Percentiles rank a stretch among this genome's conserved stretches.
phyloP scores from a whole-genome alignment of 208 protist genomes.

The Crithidia bombi region DNA sequence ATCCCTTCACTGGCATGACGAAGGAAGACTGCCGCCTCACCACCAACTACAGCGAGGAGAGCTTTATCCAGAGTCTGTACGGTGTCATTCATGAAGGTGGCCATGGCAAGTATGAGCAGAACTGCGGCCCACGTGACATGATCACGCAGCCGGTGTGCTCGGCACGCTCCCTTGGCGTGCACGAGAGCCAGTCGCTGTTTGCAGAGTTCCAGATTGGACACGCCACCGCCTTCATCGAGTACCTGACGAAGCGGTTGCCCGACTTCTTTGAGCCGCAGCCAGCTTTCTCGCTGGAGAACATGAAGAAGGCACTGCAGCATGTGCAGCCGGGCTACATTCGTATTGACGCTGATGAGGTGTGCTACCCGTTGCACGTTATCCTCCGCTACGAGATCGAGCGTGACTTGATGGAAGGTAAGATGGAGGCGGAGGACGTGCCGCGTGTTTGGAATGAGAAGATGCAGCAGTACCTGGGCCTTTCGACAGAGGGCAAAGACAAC shows the following conservation, averaged over 20 bases:
- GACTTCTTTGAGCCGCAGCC: conserved; percentile 60
- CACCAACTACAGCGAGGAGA: conserved; percentile 68
- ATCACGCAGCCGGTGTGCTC: conserved; percentile 63
- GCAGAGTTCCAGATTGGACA: conserved; percentile 80
- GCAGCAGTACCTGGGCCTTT: conserved; percentile 84
- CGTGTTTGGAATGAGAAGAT: conserved; percentile 87
- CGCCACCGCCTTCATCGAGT: conserved; percentile 59
- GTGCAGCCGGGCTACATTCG: conserved; percentile 84
- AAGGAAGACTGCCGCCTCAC: conserved; percentile 90
- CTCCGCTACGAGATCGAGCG: conserved; percentile 91
- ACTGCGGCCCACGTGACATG: conserved; percentile 69
- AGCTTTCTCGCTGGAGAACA: conserved; percentile 55
- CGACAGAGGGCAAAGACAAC: conserved; percentile 71
- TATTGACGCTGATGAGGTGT: conserved; percentile 88
- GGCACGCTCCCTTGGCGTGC: conserved; percentile 77
- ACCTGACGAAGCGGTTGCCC: conserved; percentile 47
- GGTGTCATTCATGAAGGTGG: conserved; percentile 88
- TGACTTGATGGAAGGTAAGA: conserved; percentile 77
- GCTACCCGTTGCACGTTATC: conserved; percentile 91
- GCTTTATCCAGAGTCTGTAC: conserved; percentile 59
- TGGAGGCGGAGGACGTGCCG: conserved; percentile 83
- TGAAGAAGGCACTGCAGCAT: conserved; percentile 48
- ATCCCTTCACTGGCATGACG: conserved; percentile 88
- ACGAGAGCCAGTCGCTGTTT: conserved; percentile 93
- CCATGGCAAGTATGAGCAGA: conserved; percentile 92